Evolutionary conservation across 768 basidiomycete species (phyloP), one percentile per base, ranked within the genome.

Genomic region (Tylopilus subfusipes): DNA sequence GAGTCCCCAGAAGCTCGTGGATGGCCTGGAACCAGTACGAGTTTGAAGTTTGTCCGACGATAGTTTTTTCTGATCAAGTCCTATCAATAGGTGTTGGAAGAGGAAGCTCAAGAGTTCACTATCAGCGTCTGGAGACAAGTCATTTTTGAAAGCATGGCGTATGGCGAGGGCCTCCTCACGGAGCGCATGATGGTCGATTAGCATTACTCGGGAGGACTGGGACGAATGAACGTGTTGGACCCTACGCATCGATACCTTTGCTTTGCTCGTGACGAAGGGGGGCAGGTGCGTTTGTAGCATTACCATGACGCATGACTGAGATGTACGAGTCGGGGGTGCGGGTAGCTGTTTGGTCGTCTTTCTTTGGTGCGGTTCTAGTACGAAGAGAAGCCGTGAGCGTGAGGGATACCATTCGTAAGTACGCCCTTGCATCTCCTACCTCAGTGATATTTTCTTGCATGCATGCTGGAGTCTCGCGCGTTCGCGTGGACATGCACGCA

Each of bases 91-190:
- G 91, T 97, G 4, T 76, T 98, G 33, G 93, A 93, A 67, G 94
- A 96, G 69, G 94, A 98, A 68, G 93, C 94, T 6, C 74, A 75
- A 25, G 86, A 92, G 56, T 81, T 95, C 54, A 77, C 83, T n/a
- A 70, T 86, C 62, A 79, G 79, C 56, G 78, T 97, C 45, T 98
- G 94, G 94, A 83, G 92, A 51, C 90, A 93, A 73, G 81, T 96
- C 62, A 90, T 93, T 48, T 96, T 96, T 68, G 94, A 98, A 77
- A 93, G 92, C 64, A 88, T 92, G 83, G 90, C 93, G 25, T 94
- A 91, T 69, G 85, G 83, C 57, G 90, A 94, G 71, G 93, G 93
- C 38, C 77, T 96, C 56, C 83, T 88, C 63, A 93, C 93, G 24
- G 93, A 92, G 62, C 82, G 81, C 68, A 83, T 90, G 82, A 78